Base-by-base conservation (phyloP, 2,329 filamentous ascomycete species). In the Pseudogymnoascus sp. region DNA sequence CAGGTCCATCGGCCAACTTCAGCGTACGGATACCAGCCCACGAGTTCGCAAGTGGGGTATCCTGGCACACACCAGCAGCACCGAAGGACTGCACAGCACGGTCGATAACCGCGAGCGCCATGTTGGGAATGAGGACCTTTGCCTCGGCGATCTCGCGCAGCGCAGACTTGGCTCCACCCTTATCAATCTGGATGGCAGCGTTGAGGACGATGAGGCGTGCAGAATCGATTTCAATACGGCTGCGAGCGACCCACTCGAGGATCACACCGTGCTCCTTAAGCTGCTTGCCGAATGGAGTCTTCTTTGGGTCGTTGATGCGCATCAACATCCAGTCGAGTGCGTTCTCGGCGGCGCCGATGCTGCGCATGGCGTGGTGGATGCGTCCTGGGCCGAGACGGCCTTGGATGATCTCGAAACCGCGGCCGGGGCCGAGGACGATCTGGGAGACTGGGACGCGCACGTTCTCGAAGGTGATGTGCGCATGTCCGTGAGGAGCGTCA, bases 381-480 rank as follows among this genome's bases (percentile, higher is more conserved):
- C 94, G 89, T 35, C 94, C 94, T 1, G 94, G 94, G 1, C 94
- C 94, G 22, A 99, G 87, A 68, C 94, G 90, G 62, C 94, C 94
- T 75, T 99, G 94, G 72, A 99, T 97, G 72, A 99, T 96, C 76
- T 99, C 94, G 74, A 99, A 99, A 18, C 94, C 94, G 65, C 90
- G 86, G 66, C 94, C 94, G 74, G 94, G 90, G 63, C 94, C 93
- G 3, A 99, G 87, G 9, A 97, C 89, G 71, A 99, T 87, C 78
- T 90, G 94, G 69, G 79, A 78, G 33, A 81, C 85, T 6, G 93
- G 93, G 0, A 99, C 90, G 63, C 93, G 89, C 65, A 97, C 94
- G 72, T 97, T 88, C 63, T 86, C 81, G 77, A 99, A 97, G 36
- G 80, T 84, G 72, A 99, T 86, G 75, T 99, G 93, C 47, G 92